These are phyloP conservation scores for Myriosclerotinia scirpicola DNA, from an alignment of 2,329 filamentous ascomycete genomes.

Conservation along the genomic window DNA sequence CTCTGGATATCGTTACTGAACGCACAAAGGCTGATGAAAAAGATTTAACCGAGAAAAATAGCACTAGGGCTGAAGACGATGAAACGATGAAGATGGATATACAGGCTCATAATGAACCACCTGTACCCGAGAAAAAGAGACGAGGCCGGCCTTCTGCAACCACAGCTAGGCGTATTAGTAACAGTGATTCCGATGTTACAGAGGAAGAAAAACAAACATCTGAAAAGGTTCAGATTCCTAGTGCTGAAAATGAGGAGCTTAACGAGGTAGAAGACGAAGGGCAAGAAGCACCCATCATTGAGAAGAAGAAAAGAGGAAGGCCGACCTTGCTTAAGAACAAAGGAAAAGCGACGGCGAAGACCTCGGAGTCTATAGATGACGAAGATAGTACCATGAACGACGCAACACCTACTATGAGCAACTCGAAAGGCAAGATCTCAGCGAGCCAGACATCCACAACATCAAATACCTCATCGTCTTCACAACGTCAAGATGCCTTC, in stretches of 20 bases:
- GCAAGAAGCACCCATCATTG: neutral
- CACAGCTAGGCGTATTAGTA: neutral
- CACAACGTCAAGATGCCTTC: slow-evolving; percentile 33
- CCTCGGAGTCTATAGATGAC: neutral
- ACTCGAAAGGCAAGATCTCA: neutral
- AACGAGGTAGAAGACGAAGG: neutral
- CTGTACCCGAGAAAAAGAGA: slow-evolving; percentile 1
- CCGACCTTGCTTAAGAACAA: slow-evolving; percentile 13
- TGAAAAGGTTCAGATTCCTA: neutral
- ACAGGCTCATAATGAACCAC: neutral
- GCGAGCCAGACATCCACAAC: neutral
- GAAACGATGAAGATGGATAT: no score
- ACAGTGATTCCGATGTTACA: neutral
- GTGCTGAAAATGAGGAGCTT: neutral
- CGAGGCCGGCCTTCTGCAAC: slow-evolving; percentile 7
- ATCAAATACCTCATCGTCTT: neutral
- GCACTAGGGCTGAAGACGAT: neutral
- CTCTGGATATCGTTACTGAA: neutral
- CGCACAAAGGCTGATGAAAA: neutral
- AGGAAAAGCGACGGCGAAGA: neutral
- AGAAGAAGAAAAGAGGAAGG: slow-evolving; percentile 20
- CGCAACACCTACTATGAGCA: neutral
- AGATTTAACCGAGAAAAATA: neutral
- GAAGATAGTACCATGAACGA: neutral
- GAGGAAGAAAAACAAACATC: neutral